Base-by-base conservation (phyloP, 306 rosid genomes). In the Lathyrus tuberosus region DNA sequence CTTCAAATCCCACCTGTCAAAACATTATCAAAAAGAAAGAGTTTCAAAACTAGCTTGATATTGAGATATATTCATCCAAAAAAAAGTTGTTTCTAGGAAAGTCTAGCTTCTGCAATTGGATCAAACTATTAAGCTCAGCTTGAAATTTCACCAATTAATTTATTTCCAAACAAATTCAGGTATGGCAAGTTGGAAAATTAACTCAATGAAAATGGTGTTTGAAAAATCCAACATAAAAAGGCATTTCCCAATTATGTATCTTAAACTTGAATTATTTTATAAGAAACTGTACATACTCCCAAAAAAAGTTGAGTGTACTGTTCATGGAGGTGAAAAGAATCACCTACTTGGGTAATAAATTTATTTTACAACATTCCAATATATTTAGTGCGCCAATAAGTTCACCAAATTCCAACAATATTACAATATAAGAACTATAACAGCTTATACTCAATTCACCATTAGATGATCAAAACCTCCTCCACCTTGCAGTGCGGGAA, bases 381-480 rank as follows among this genome's bases (percentile, higher is more conserved):
- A 60, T 10, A 17, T 62, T 11, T 5, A 18, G 14, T 6, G 42
- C 31, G 16, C 48, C 42, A 43, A 40, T 54, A 76, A 52, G 37
- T 71, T 71, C 75, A 77, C 35, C 48, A 33, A 47, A 13, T n/a
- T 57, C 28, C 69, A 33, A 40, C 41, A 22, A 59, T 8, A 71
- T 8, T 35, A 35, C 40, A 53, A 20, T 20, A 20, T 20, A 20
- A n/a, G 64, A 79, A 26, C 47, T 61, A 37, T 9, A 24, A 26
- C 17, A 57, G 24, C 35, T 22, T 69, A 54, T 10, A 63, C 79
- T 78, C 71, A 81, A 68, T 69, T 74, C 76, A 83, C 84, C 87
- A 93, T 88, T 86, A 90, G 84, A 78, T 90, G 97, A 24, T 90
- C 97, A 71, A 90, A 93, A 47, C 92, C 95, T 53, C 82, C 93